Evolutionary conservation across 495 filamentous ascomycete genomes (phyloP).

Genomic region (Hypoxylon lienhwacheense): DNA sequence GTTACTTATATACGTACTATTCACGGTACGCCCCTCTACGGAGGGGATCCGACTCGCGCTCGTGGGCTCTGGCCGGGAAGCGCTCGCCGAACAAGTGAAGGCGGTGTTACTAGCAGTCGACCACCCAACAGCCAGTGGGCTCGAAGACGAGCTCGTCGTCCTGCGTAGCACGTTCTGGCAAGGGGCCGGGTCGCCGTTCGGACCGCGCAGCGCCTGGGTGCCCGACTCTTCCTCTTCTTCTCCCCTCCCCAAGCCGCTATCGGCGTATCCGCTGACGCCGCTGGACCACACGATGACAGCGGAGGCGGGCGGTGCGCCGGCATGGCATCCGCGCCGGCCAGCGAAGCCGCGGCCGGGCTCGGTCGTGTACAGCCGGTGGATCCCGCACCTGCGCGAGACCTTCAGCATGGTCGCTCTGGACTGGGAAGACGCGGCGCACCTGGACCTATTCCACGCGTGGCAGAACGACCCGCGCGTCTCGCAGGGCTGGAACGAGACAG

Average conservation of each 20-base stretch:
- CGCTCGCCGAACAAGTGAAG: constrained; percentile 53
- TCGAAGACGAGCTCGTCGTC: constrained; percentile 44
- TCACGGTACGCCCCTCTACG: constrained; percentile 54
- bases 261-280: constrained; percentile 57
- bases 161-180: constrained; percentile 66
- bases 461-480: constrained; percentile 72
- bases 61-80: constrained; percentile 42
- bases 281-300: constrained; percentile 59
- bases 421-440: constrained; percentile 54
- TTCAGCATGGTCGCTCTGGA: constrained; percentile 68
- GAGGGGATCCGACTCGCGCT: constrained; percentile 59
- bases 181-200: constrained; percentile 65
- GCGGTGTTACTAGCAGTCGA: constrained; percentile 54
- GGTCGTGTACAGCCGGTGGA: constrained; percentile 67
- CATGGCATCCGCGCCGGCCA: constrained; percentile 62
- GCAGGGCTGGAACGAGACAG: constrained; percentile 69
- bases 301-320: constrained; percentile 28
- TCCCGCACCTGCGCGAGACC: constrained; percentile 65
- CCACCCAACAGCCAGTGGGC: constrained; percentile 45
- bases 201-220: constrained; percentile 63
- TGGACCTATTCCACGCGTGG: constrained; percentile 66
- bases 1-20: constrained; percentile 62
- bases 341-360: constrained; percentile 63
- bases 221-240: constrained; percentile 37
- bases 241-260: constrained; percentile 47